Conservation (phyloP, 2,329 filamentous ascomycete genomes). For the Golovinomyces cichoracearum region DNA sequence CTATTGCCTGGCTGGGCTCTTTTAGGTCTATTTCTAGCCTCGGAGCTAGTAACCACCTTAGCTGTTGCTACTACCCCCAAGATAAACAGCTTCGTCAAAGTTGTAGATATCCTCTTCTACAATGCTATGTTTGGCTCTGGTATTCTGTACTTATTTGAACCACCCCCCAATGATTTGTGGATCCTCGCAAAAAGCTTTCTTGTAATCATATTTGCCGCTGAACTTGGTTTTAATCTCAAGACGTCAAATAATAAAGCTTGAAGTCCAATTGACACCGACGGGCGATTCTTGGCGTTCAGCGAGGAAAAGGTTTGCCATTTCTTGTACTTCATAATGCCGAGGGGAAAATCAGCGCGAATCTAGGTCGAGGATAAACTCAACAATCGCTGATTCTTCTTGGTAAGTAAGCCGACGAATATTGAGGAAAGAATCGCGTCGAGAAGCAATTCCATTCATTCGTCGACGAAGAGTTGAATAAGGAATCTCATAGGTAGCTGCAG, state of each 20-base stretch:
- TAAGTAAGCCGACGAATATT: not conserved
- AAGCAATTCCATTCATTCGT: not conserved
- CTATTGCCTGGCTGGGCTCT: constrained; percentile 9
- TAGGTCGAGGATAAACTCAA: not conserved
- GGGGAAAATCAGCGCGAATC: not conserved
- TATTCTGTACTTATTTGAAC: constrained; percentile 2
- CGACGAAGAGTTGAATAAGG: not conserved
- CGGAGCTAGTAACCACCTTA: constrained; percentile 7
- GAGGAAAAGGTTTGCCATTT: not conserved
- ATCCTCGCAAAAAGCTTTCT: not conserved
- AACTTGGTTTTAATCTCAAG: not conserved
- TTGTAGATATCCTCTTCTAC: constrained; percentile 4
- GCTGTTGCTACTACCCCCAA: constrained; percentile 7
- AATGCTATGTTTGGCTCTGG: constrained; percentile 6
- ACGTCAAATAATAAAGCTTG: not conserved
- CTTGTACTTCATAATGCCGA: no score
- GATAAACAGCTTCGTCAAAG: constrained; percentile 1
- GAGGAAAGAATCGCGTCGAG: not conserved
- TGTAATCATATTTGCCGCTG: not conserved
- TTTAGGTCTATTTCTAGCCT: constrained; percentile 5
- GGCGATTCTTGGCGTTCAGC: not conserved
- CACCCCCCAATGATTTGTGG: not conserved
- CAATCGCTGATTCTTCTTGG: not conserved
- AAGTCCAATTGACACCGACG: not conserved
- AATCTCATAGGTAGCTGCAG: no score